phyloP scores from a whole-genome alignment of 129 eudicot species.

The Pittosporum tobira region DNA sequence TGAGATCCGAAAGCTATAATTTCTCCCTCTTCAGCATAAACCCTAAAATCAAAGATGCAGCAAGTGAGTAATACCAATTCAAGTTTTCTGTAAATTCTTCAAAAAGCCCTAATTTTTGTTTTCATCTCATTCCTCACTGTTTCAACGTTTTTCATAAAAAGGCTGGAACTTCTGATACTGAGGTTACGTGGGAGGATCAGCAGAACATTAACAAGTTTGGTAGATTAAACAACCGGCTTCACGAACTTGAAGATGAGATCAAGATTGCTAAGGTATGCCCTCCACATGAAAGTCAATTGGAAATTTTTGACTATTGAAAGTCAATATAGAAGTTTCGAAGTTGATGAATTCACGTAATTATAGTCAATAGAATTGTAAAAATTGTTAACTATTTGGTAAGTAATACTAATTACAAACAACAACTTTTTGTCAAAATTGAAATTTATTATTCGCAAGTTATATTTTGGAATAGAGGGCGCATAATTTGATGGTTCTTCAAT shows the following conservation, averaged over 20 bases:
- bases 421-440: too few species aligned
- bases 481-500: too few species aligned
- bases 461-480: too few species aligned
- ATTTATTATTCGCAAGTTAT: too few species aligned
- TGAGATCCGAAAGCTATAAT: not conserved
- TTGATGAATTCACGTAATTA: too few species aligned
- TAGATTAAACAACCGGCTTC: conserved; percentile 71
- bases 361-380: too few species aligned
- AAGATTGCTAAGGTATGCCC: conserved; percentile 59
- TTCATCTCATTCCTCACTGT: not conserved
- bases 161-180: conserved; percentile 58
- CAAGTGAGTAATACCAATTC: conserved; percentile 21
- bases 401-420: too few species aligned
- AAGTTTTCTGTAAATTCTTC: not conserved
- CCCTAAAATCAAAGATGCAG: conserved; percentile 29
- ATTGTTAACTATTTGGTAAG: too few species aligned
- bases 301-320: too few species aligned
- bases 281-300: too few species aligned
- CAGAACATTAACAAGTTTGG: conserved; percentile 90
- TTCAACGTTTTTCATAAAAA: conserved; percentile 10
- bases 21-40: conserved; percentile 13
- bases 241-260: conserved; percentile 85
- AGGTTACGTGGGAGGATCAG: conserved; percentile 98
- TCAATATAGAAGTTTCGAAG: too few species aligned
- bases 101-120: not conserved